These are phyloP conservation scores for Nannizzia gypsea DNA, from an alignment of 2,329 filamentous ascomycete species.

Conservation along the genomic window DNA sequence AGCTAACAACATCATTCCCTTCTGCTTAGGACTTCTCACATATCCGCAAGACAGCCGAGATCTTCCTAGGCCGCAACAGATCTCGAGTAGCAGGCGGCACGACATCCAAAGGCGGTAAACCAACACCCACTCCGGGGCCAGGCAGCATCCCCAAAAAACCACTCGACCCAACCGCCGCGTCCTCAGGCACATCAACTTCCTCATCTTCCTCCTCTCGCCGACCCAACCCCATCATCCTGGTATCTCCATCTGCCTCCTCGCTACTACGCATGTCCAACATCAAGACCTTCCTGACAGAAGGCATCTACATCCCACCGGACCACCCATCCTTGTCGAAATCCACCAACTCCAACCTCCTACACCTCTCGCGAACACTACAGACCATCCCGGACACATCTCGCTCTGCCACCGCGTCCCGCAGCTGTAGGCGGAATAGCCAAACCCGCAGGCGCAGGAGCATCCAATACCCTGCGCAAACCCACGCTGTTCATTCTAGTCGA, in stretches of 20 bases:
- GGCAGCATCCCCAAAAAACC: slow-evolving; percentile 31
- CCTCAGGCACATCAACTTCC: slow-evolving; percentile 67
- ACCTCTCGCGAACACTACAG: slow-evolving; percentile 67
- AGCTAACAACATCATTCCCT: too few species aligned
- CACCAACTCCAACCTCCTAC: slow-evolving; percentile 65
- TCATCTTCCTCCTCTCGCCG: slow-evolving; percentile 32
- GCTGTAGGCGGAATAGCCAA: background rate
- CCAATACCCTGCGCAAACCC: slow-evolving; percentile 38
- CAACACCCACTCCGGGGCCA: slow-evolving; percentile 26
- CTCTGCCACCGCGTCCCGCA: slow-evolving; percentile 14
- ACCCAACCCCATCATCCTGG: slow-evolving; percentile 80
- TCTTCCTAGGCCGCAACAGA: slow-evolving; percentile 54
- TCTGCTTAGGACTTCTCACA: slow-evolving; percentile 75
- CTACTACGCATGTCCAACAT: slow-evolving; percentile 92
- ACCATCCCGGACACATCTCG: slow-evolving; percentile 29
- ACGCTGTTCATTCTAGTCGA: slow-evolving; percentile 94
- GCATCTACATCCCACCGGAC: slow-evolving; percentile 67
- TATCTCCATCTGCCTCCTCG: slow-evolving; percentile 90
- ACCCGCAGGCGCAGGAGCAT: background rate
- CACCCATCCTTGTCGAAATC: slow-evolving; percentile 48
- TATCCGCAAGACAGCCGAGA: slow-evolving; percentile 71
- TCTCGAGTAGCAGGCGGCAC: slow-evolving; percentile 25
- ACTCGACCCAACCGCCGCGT: slow-evolving; percentile 34
- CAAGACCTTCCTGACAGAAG: slow-evolving; percentile 81
- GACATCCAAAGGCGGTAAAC: slow-evolving; percentile 22